These are phyloP conservation scores for Pterocarpus santalinus DNA, from an alignment of 306 rosid species.

Conservation along the genomic window DNA sequence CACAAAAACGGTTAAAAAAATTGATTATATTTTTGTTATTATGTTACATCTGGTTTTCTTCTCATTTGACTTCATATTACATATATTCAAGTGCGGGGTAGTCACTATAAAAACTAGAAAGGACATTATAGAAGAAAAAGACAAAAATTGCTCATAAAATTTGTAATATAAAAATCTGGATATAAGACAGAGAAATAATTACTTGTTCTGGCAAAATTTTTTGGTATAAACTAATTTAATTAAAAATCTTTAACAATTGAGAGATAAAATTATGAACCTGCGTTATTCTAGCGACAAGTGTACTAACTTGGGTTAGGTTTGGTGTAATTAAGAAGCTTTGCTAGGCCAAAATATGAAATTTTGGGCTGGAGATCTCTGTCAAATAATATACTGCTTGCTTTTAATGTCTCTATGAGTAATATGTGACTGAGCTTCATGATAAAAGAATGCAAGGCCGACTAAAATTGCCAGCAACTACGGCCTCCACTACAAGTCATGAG, in stretches of 20 bases:
- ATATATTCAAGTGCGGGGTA: too few relatives aligned
- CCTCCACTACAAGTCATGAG: slow-evolving; percentile 57
- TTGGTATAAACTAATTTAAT: neutral
- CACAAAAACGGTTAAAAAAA: too few relatives aligned
- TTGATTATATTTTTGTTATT: too few relatives aligned
- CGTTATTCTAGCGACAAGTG: slow-evolving; percentile 86
- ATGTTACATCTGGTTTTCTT: too few relatives aligned
- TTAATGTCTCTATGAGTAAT: slow-evolving; percentile 84
- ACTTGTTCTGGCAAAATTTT: neutral
- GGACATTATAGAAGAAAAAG: too few relatives aligned
- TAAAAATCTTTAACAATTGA: slow-evolving; percentile 1
- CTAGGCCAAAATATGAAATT: slow-evolving; percentile 93
- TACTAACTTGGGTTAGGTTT: slow-evolving; percentile 77
- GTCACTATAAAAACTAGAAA: too few relatives aligned
- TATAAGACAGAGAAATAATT: too few relatives aligned
- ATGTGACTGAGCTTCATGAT: slow-evolving; percentile 75
- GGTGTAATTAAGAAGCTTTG: slow-evolving; percentile 77
- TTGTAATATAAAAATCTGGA: too few relatives aligned
- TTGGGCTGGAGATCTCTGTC: slow-evolving; percentile 69
- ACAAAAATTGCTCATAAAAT: too few relatives aligned
- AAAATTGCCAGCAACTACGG: slow-evolving; percentile 61
- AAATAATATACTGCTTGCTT: slow-evolving; percentile 81
- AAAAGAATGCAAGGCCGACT: slow-evolving; percentile 81
- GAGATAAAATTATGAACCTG: slow-evolving; percentile 51
- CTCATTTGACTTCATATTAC: too few relatives aligned